Evolutionary conservation across 2,329 filamentous ascomycete genomes (phyloP), one percentile per base, ranked within the genome.

Genomic region (Metarhizium rileyi): DNA sequence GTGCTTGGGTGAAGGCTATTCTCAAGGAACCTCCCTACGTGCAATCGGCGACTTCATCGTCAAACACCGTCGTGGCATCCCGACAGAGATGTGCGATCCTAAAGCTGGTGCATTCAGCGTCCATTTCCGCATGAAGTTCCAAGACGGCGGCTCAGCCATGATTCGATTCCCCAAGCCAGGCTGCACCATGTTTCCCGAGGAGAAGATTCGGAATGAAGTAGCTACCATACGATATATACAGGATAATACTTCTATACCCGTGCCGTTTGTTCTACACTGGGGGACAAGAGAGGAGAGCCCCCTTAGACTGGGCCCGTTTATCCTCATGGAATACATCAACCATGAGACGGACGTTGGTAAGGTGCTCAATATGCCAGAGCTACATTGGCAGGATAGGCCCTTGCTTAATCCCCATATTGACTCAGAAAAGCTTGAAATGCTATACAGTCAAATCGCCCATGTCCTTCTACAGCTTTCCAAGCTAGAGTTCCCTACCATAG

Each of bases 241-340:
- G 5, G 47, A 54, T n/a, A 27, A 53, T 4, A 54, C 54, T 0
- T 45, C 50, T 1, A 51, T 55, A 16, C 52, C 54, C 0, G 47
- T 55, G 1, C 52, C 50, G 1, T 51, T 54, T 22, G 42, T 54
- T 30, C 40, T 55, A 2, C 50, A 52, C 46, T 54, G 47, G 41
- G 54, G 54, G 10, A 50, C 36, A 8, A 50, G n/a, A 20, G 47
- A 52, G 9, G 50, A 54, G 9, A 54, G 53, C n/a, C 50, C 52
- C 1, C 42, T 53, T 12, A 26, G 28, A 35, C 30, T 55, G 3
- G 53, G 50, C 22, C 50, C 44, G 1, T 55, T 55, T 6, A 51
- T 54, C 10, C 46, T 54, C 25, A 55, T 54, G 49, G 52, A 52
- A 44, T 54, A 47, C 7, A 49, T 55, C 1, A 49, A 52, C 33